Conservation (phyloP, 2,329 filamentous ascomycete species). For the Septoria linicola region DNA sequence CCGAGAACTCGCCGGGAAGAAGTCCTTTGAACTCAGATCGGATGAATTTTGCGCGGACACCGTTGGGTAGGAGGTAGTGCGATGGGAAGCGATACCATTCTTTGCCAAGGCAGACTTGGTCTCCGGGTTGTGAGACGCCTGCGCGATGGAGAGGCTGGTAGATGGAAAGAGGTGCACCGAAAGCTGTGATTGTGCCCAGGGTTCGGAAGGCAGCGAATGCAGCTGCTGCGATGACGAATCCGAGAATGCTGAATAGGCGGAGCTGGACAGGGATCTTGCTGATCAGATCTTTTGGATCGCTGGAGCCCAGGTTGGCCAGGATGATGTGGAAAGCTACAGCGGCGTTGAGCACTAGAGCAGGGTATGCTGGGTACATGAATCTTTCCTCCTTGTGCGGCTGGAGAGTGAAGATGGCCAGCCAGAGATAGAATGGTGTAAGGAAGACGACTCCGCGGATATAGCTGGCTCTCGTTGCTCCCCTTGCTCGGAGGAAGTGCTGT, state of each 20-base stretch:
- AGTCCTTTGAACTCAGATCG: conserved; percentile 87
- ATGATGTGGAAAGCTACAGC: conserved; percentile 80
- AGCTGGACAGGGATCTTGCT: conserved; percentile 71
- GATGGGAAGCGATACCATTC: conserved; percentile 98
- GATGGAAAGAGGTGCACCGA: conserved; percentile 73
- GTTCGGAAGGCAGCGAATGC: conserved; percentile 68
- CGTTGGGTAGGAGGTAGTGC: conserved; percentile 83
- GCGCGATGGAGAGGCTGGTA: conserved; percentile 64
- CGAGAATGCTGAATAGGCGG: conserved; percentile 64
- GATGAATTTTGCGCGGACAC: conserved; percentile 83
- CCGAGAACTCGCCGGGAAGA: conserved; percentile 84
- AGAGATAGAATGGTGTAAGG: conserved; percentile 85
- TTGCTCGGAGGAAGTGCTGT: conserved; percentile 65
- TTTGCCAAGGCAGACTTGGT: conserved; percentile 84
- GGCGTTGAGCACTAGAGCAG: conserved; percentile 84
- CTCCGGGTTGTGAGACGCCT: conserved; percentile 58
- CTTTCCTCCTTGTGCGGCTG: conserved; percentile 98
- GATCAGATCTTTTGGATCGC: conserved; percentile 61
- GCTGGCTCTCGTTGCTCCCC: conserved; percentile 63
- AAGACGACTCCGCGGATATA: conserved; percentile 75
- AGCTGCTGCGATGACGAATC: conserved; percentile 52
- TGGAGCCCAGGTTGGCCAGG: conserved; percentile 70
- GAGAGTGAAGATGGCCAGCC: conserved; percentile 84
- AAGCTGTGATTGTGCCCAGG: conserved; percentile 74
- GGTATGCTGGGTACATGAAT: conserved; percentile 98